Evolutionary conservation across 345 rosid genomes (phyloP), one percentile per base, ranked within the genome.

Genomic region (Pugionium cornutum): DNA sequence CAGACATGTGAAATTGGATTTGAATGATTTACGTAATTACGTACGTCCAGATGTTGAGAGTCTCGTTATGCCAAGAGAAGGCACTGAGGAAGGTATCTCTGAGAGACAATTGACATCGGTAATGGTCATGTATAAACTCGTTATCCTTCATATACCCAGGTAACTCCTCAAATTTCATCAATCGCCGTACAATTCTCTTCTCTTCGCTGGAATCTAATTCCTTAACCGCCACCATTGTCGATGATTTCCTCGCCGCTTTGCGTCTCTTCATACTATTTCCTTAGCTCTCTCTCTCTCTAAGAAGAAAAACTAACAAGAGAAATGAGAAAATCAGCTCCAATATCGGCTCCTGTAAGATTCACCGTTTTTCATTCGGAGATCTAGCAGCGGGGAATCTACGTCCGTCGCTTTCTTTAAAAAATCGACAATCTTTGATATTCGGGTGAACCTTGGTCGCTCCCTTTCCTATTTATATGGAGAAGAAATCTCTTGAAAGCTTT

Each of bases 61-160:
- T 89, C 72, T 92, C 98, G 81, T 92, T 92, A 78, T 89, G 98
- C 92, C 83, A 83, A 2, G 84, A 77, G 78, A 92, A 89, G 31
- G 77, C 64, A 80, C 98, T 88, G 49, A 85, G 72, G 33, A 90
- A 53, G 1, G 87, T 80, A 32, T 92, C 96, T 76, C 41, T 83
- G 6, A 92, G 46, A 10, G 98, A 84, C 98, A 97, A 89, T 61
- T 92, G 90, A 67, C 97, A 86, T 47, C 97, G 75, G 68, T 92
- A 89, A 75, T 92, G 63, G 64, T 86, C 86, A 75, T 88, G 76
- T 50, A 92, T 92, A 74, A 66, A 92, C 81, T 88, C 97, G 53
- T 89, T 92, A 31, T 92, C 98, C 58, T 80, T 75, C 78, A 92
- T 34, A 77, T 89, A 92, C 30, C 74, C 89, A 53, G 98, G 98